Evolutionary conservation across 768 basidiomycete genomes (phyloP), one percentile per base, ranked within the genome.

Genomic region (Hygrocybe coccinea): DNA sequence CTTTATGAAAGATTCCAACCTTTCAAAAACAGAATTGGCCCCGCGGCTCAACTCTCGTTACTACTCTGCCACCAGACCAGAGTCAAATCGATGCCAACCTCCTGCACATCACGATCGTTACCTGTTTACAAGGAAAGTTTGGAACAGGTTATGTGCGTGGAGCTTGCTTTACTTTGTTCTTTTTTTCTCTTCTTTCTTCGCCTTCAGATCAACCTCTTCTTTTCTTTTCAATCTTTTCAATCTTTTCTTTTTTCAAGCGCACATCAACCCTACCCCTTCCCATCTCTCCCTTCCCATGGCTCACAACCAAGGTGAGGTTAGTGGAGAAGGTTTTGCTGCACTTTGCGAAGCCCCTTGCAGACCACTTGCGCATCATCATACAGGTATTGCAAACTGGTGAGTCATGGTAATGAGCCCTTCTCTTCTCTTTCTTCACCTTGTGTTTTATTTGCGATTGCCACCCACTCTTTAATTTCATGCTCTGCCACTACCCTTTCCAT

Each of bases 81-180:
- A 73, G 22, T 67, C 82, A 0, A 86, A 85, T 67, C 77, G 87
- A 89, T 65, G 61, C 75, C 1, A 76, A 72, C 52, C 75, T 91
- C 2, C 89, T 88, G 2, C 89, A 90, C 64, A 76, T 91, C 14
- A 87, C 87, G 0, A 75, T 93, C 48, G 69, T 77, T 94, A 72
- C 91, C 91, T 0, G 91, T 93, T 3, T 95, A 94, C 71, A 94
- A 91, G 64, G 89, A 91, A 65, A 87, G 83, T 61, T 68, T 91
- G 50, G 85, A 89, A 50, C 81, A 87, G 64, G 89, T 87, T 0
- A 91, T 91, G 89, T 90, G 67, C 69, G 86, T 74, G 8, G 29
- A 3, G 29, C 8, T 3, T 29, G 29, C 8, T 29, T 3, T 29
- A 8, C 60, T 41, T 29, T 43, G 21, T 51, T 47, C n/a, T n/a